These are phyloP conservation scores for Astrephomene gubernaculifera DNA, from an alignment of 139 green algal species.

Conservation along the genomic window DNA sequence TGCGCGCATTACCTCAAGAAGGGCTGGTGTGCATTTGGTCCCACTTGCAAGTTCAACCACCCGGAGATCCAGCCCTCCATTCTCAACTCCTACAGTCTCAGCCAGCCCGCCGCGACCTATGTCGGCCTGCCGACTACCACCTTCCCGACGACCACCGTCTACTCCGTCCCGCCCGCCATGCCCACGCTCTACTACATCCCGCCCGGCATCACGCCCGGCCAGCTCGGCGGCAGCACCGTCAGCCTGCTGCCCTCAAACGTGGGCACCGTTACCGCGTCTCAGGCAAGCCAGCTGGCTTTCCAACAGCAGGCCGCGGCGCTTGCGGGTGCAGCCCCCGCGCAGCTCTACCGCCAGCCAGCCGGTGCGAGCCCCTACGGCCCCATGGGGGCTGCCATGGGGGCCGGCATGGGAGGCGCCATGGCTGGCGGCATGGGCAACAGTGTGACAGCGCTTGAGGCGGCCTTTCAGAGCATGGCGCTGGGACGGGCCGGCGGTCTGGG, in stretches of 20 bases:
- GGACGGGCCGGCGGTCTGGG: neutral
- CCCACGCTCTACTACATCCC: slow-evolving; percentile 35
- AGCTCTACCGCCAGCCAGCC: slow-evolving; percentile 28
- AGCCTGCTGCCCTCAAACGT: slow-evolving; percentile 27
- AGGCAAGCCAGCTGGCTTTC: neutral
- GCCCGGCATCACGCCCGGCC: slow-evolving; percentile 17
- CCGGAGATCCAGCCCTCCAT: slow-evolving; percentile 54
- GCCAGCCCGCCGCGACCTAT: slow-evolving; percentile 17
- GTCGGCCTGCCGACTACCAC: slow-evolving; percentile 37
- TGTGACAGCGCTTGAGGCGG: slow-evolving; percentile 30
- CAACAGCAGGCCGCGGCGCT: slow-evolving; percentile 13
- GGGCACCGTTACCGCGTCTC: neutral
- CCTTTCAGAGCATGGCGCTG: slow-evolving; percentile 25
- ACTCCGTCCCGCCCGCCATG: slow-evolving; percentile 32
- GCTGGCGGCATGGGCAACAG: slow-evolving; percentile 19
- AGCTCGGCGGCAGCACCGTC: slow-evolving; percentile 16
- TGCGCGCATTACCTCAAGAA: slow-evolving; percentile 53
- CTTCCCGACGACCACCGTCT: slow-evolving; percentile 25
- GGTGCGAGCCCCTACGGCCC: neutral
- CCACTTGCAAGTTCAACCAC: slow-evolving; percentile 73
- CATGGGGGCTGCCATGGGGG: slow-evolving; percentile 33
- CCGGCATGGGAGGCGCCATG: slow-evolving; percentile 19
- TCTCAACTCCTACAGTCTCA: slow-evolving; percentile 27
- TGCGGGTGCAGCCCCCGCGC: neutral
- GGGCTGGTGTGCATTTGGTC: slow-evolving; percentile 65